Conservation (phyloP, 345 rosid species). For the Euphorbia peplus region DNA sequence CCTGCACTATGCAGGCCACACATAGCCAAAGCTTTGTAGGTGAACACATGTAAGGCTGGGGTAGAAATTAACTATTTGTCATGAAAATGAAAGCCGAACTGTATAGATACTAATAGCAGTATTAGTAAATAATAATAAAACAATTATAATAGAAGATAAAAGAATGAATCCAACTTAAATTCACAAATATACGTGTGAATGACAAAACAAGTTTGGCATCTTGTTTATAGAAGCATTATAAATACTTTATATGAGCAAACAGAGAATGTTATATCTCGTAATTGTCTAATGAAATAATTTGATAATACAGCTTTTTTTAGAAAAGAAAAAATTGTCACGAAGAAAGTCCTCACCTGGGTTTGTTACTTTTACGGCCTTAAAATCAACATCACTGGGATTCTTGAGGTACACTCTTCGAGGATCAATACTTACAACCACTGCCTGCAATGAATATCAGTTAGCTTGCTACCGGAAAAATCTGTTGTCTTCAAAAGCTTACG, state of each 20-base stretch:
- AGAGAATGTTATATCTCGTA: neutral
- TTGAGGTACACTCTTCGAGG: slow-evolving; percentile 81
- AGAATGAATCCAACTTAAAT: neutral
- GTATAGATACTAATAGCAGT: too few relatives aligned
- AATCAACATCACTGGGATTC: slow-evolving; percentile 67
- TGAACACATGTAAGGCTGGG: neutral
- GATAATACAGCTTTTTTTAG: neutral
- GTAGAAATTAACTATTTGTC: too few relatives aligned
- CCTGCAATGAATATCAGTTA: slow-evolving; percentile 44
- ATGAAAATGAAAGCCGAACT: too few relatives aligned
- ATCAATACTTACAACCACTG: slow-evolving; percentile 97
- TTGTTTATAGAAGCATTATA: neutral
- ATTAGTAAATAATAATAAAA: neutral
- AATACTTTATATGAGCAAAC: neutral
- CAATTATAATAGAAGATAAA: neutral
- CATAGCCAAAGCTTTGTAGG: neutral
- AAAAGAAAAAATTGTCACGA: neutral
- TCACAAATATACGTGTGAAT: neutral
- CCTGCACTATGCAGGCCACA: neutral
- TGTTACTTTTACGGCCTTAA: slow-evolving; percentile 57
- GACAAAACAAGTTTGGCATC: neutral
- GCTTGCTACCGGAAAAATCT: neutral
- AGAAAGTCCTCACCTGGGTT: slow-evolving; percentile 52
- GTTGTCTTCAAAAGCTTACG: neutral
- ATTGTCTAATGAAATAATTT: neutral